Base-by-base conservation (phyloP, 768 basidiomycete genomes). In the Boletus sensibilis region DNA sequence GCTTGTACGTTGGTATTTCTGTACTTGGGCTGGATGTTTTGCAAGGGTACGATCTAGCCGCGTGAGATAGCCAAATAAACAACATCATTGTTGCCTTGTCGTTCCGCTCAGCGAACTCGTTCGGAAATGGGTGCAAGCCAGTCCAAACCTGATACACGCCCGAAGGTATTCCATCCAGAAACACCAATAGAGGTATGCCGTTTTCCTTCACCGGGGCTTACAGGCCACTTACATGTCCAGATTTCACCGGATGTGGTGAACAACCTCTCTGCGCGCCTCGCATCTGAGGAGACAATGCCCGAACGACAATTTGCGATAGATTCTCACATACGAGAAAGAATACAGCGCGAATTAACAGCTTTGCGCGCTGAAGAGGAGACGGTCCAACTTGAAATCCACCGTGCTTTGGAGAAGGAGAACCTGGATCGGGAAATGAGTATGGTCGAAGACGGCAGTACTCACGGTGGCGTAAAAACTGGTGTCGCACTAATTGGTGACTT, bases 371-470 rank as follows among this genome's bases (percentile, higher is more conserved):
- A 91, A 65, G 92, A 92, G 69, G 83, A 84, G 56, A 69, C 75
- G 35, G 85, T 95, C 12, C 83, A 81, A 41, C 74, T 77, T 45
- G 82, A 92, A 74, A 92, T 95, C 34, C 87, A 90, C 64, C 75
- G 69, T 33, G 90, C 89, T 2, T 76, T 95, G 46, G 89, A 94
- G 76, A 88, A 86, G 75, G 92, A 94, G 76, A 95, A 94, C 72
- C 71, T 94, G 49, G 89, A 93, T 70, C 79, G 81, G 55, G 92
- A 94, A 73, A 79, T 76, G 61, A 70, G 72, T 27, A 78, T 81
- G 76, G 78, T 78, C 16, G 82, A 79, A 35, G 77, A 71, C 35
- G 75, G 58, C 31, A 58, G 67, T 10, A 64, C 73, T 31, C 79
- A 78, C 20, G 76, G 74, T 21, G 69, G 76, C 29, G 66, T 85